Conservation (phyloP, 2,329 filamentous ascomycete species). For the Aspergillus pseudoterreus region DNA sequence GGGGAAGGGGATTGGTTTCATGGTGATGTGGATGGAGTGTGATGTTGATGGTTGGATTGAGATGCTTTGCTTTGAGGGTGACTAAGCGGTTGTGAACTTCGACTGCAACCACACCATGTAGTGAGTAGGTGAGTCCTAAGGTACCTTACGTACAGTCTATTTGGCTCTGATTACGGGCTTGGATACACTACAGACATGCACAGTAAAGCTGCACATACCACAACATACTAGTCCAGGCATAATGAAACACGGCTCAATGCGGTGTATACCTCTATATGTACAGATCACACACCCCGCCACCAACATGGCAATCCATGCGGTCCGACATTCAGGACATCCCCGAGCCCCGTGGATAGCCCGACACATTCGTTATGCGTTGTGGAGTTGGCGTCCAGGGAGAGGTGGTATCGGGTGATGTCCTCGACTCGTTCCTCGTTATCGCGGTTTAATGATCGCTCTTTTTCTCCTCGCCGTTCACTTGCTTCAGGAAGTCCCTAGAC, state of each 20-base stretch:
- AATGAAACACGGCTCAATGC: constrained; percentile 11
- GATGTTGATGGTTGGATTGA: neutral
- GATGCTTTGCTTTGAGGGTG: too few relatives aligned
- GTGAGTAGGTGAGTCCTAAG: neutral
- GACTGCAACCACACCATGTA: neutral
- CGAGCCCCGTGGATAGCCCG: neutral
- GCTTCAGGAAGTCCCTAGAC: constrained; percentile 49
- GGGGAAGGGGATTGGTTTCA: constrained; percentile 53
- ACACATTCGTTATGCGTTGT: neutral
- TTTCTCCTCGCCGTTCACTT: constrained; percentile 46
- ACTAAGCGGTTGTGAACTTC: neutral
- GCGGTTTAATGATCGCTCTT: constrained; percentile 39
- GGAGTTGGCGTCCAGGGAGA: neutral
- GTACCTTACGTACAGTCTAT: neutral
- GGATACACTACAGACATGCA: too few relatives aligned
- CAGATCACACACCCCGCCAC: constrained; percentile 18
- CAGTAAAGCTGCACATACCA: too few relatives aligned
- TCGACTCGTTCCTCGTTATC: constrained; percentile 7
- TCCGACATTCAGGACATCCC: constrained; percentile 4
- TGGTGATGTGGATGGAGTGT: constrained; percentile 8
- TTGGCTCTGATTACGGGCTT: too few relatives aligned
- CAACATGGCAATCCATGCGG: constrained; percentile 1
- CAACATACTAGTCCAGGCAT: neutral
- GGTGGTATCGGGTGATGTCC: constrained; percentile 1
- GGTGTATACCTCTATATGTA: constrained; percentile 28